Percentiles rank a stretch among this genome's conserved stretches.
These are phyloP conservation scores for Yamadazyma akitaensis DNA, from an alignment of 805 yeast species.

Conservation along the genomic window DNA sequence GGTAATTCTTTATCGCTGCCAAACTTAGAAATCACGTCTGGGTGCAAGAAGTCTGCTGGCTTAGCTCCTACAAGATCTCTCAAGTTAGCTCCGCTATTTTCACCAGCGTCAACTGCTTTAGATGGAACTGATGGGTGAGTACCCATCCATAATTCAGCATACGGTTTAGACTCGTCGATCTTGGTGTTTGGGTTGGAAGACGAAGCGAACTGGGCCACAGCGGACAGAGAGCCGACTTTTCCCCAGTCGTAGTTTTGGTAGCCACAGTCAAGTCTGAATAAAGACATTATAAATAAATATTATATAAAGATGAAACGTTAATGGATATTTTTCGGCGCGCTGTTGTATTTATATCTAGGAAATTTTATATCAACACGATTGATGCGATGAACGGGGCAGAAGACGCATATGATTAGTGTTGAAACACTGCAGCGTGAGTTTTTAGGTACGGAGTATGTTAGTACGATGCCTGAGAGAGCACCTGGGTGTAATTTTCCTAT, in stretches of 20 bases:
- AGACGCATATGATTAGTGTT: not conserved
- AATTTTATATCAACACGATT: not conserved
- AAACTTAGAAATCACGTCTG: conserved; percentile 57
- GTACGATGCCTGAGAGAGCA: too few relatives aligned
- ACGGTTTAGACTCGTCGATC: conserved; percentile 76
- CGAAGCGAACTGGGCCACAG: conserved; percentile 86
- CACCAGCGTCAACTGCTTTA: conserved; percentile 40
- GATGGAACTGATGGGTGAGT: conserved; percentile 94
- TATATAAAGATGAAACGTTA: conserved; percentile 2
- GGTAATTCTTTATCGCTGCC: conserved; percentile 75
- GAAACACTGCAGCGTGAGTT: too few relatives aligned
- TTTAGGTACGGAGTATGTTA: too few relatives aligned
- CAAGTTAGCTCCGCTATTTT: conserved; percentile 50
- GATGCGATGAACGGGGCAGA: not conserved
- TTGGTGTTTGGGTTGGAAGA: conserved; percentile 57
- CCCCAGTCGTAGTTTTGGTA: conserved; percentile 87
- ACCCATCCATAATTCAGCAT: conserved; percentile 99
- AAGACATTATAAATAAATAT: conserved; percentile 3
- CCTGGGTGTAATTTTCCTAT: too few relatives aligned
- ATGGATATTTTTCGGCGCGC: conserved; percentile 1
- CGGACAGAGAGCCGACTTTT: conserved; percentile 76
- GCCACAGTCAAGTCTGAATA: conserved; percentile 49
- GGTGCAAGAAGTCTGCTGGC: conserved; percentile 61
- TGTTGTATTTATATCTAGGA: not conserved
- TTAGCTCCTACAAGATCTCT: conserved; percentile 60